Base-by-base conservation (phyloP, 192 early-diverging fungal species). In the Umbelopsis sp. region DNA sequence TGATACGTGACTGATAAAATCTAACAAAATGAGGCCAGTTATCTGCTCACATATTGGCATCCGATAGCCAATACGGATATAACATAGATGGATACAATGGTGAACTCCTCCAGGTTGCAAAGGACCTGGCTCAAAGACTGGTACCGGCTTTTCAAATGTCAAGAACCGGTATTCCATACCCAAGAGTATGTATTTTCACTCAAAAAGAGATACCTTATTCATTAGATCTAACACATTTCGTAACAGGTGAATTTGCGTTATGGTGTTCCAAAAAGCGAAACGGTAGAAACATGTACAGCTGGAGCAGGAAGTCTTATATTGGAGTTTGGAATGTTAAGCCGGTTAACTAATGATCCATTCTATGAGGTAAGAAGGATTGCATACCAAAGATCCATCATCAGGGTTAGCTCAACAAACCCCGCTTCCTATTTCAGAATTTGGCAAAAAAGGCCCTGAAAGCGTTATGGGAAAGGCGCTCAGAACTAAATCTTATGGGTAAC, bases 241-340 rank as follows among this genome's bases (percentile, higher is more conserved):
- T 9, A 76, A 45, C 67, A 77, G 77, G 82, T 92, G 20, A 95
- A 95, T 77, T 77, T 98, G 41, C 86, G 84, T 65, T 79, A 82
- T 29, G 96, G 97, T 0, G 91, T 94, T 2, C 71, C 87, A 1
- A 51, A 68, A 22, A 77, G 83, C 5, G 95, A 96, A 70, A 90
- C 91, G 0, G 53, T 84, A 0, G 87, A 87, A 56, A 96, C 94
- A 6, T 95, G 92, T 76, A 82, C 91, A 0, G 95, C 96, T 21
- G 95, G 95, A 14, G 93, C 91, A n/a, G 97, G 96, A 3, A 95
- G 94, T 44, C 80, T 98, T 51, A 71, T 97, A 31, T 81, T 99
- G 11, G 97, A 99, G 71, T 98, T 98, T 88, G 96, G 95, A 45
- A 87, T 92, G 7, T 77, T 99, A 26, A 95, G 93, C 69, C 86